phyloP scores from a whole-genome alignment of 768 basidiomycete genomes.

The Mycena leptocephala region DNA sequence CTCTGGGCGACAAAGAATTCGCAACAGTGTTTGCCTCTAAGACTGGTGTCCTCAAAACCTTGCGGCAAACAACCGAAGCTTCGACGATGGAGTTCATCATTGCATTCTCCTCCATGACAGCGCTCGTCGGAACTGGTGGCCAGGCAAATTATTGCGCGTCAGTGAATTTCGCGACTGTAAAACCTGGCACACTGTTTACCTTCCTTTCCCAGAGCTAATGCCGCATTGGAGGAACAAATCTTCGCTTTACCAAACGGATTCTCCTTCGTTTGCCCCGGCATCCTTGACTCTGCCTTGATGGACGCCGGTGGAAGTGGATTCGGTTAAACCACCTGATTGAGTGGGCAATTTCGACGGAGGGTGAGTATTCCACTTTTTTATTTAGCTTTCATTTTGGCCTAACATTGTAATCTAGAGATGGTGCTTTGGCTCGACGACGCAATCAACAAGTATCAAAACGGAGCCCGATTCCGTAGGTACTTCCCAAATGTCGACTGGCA shows the following conservation, averaged over 20 bases:
- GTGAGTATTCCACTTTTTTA: not conserved
- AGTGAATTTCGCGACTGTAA: not conserved
- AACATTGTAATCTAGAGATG: slow-evolving; percentile 36
- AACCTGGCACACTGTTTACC: not conserved
- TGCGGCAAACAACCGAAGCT: slow-evolving; percentile 45
- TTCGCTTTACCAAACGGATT: slow-evolving; percentile 46
- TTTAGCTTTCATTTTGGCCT: not conserved
- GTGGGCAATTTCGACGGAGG: slow-evolving; percentile 34
- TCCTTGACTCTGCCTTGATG: slow-evolving; percentile 42
- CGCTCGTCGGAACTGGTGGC: slow-evolving; percentile 52
- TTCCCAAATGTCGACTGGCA: slow-evolving; percentile 12
- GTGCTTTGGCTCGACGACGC: slow-evolving; percentile 54
- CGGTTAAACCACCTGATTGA: slow-evolving; percentile 18
- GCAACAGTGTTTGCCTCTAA: slow-evolving; percentile 47
- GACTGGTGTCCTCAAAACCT: slow-evolving; percentile 44
- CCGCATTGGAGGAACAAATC: slow-evolving; percentile 47
- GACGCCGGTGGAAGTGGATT: not conserved
- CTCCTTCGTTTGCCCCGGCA: slow-evolving; percentile 50
- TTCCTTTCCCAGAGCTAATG: slow-evolving; percentile 47
- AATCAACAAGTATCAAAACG: slow-evolving; percentile 27
- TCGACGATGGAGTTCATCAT: slow-evolving; percentile 54
- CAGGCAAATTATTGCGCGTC: slow-evolving; percentile 58
- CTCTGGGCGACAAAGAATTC: slow-evolving; percentile 48
- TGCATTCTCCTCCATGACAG: slow-evolving; percentile 52
- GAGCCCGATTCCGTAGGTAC: not conserved